Evolutionary conservation across 805 yeast genomes (phyloP).

Genomic region (Candida stauntonica): DNA sequence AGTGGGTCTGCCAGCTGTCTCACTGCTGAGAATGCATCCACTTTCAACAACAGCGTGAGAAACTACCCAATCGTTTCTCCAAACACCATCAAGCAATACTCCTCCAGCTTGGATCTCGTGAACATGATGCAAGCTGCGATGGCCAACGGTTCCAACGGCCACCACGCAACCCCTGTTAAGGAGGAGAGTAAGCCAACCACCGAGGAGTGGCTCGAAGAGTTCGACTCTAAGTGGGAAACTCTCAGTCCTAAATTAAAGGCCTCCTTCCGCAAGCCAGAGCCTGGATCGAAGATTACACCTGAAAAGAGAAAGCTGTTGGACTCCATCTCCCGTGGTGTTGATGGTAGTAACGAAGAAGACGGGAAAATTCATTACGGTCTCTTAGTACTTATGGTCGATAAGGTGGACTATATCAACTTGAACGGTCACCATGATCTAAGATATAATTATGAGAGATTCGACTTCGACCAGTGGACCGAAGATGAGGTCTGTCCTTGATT

Average conservation of each 20-base stretch:
- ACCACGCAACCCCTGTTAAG: not conserved
- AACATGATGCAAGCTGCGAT: slow-evolving; percentile 15
- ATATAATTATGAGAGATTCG: slow-evolving; percentile 47
- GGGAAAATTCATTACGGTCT: slow-evolving; percentile 61
- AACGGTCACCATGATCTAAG: slow-evolving; percentile 47
- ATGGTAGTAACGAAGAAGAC: slow-evolving; percentile 64
- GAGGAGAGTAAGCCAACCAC: slow-evolving; percentile 18
- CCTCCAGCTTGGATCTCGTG: slow-evolving; percentile 24
- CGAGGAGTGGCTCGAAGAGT: slow-evolving; percentile 67
- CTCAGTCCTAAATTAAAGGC: slow-evolving; percentile 58
- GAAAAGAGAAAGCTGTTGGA: slow-evolving; percentile 58
- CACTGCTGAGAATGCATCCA: slow-evolving; percentile 19
- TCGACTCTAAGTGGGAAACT: slow-evolving; percentile 55
- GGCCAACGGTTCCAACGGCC: slow-evolving; percentile 46
- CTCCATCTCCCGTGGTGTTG: slow-evolving; percentile 76
- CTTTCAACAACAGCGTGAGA: slow-evolving; percentile 18
- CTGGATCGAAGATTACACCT: slow-evolving; percentile 54
- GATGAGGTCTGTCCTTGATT: slow-evolving; percentile 71
- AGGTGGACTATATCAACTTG: slow-evolving; percentile 64
- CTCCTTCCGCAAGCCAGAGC: slow-evolving; percentile 68
- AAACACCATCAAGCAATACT: slow-evolving; percentile 16
- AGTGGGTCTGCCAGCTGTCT: slow-evolving; percentile 58
- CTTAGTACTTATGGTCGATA: slow-evolving; percentile 62
- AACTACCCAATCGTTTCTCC: slow-evolving; percentile 32
- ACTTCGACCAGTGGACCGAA: slow-evolving; percentile 67